These are phyloP conservation scores for Neopestalotiopsis sp. DNA, from an alignment of 2,329 filamentous ascomycete species.

Conservation along the genomic window DNA sequence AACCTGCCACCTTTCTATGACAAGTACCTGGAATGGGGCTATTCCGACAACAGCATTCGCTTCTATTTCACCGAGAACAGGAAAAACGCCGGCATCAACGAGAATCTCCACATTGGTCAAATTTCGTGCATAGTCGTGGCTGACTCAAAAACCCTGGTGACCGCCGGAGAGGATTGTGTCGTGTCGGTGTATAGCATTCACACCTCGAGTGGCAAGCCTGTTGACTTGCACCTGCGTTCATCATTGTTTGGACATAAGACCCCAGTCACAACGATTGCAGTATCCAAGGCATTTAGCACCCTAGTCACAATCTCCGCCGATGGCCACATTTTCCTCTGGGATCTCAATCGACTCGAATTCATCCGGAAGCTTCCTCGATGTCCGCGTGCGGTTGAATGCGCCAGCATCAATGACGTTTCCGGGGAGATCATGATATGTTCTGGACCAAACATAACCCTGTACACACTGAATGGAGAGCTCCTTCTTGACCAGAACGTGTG, in stretches of 20 bases:
- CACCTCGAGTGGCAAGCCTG: conserved; percentile 65
- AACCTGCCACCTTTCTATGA: conserved; percentile 88
- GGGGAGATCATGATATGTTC: conserved; percentile 89
- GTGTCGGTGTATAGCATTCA: conserved; percentile 82
- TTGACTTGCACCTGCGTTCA: conserved; percentile 79
- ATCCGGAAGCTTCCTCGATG: conserved; percentile 72
- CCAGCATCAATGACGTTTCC: conserved; percentile 85
- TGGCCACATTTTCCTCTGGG: conserved; percentile 88
- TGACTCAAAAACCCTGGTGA: conserved; percentile 89
- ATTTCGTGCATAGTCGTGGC: conserved; percentile 84
- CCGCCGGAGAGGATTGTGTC: conserved; percentile 90
- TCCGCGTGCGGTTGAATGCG: conserved; percentile 67
- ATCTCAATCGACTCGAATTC: conserved; percentile 88
- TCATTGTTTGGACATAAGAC: conserved; percentile 91
- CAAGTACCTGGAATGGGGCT: conserved; percentile 95
- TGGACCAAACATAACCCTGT: conserved; percentile 75
- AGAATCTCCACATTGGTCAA: conserved; percentile 92
- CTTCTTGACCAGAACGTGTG: conserved; percentile 85
- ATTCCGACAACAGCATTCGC: conserved; percentile 87
- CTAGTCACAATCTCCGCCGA: conserved; percentile 84
- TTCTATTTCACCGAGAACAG: conserved; percentile 87
- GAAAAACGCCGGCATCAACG: conserved; percentile 84
- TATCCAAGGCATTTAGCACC: conserved; percentile 86
- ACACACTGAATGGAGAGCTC: conserved; percentile 85
- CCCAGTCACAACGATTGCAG: conserved; percentile 80